Base-by-base conservation (phyloP, 257 asterid genomes). In the Primulina huaijiensis region DNA sequence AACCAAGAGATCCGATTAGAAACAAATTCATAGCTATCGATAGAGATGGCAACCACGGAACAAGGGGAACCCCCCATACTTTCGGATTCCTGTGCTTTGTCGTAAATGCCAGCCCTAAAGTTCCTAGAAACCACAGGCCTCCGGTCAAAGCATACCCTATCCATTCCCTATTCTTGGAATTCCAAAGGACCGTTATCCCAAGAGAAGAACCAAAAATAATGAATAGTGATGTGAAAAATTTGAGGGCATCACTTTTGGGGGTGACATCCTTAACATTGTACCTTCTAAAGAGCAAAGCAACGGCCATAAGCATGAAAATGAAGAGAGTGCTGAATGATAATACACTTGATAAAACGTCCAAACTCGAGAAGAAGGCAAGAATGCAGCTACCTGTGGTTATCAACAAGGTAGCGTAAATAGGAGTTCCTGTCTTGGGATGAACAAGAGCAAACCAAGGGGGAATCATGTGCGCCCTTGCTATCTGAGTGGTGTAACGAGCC, bases 231-330 rank as follows among this genome's bases (percentile, higher is more conserved):
- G 31, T 68, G 38, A 78, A 34, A 63, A 93, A 87, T 65, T 85
- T 86, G 68, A 77, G 58, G n/a, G 60, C 73, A 7, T 86, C 92
- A 0, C 64, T 5, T 65, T 63, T 84, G 0, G 87, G 85, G 4
- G 99, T 90, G 10, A 81, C 87, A 37, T 83, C 92, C 71, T 79
- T 82, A 19, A 85, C 88, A n/a, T 86, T 86, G 77, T 90, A 93
- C 52, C 97, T 84, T 52, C 99, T 82, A 77, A 83, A 73, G 16
- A 93, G 95, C 84, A 93, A 79, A 0, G 99, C 99, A 66, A 93
- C 89, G 0, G 99, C 97, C 97, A 93, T 90, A 29, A 93, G 96
- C 99, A 90, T 93, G 89, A 93, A 93, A 62, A 93, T 89, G 75
- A 90, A 86, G 67, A 93, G 92, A 0, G 99, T 93, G 76, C 96